Conservation (phyloP, 2,329 filamentous ascomycete species). For the Pyricularia sp. region DNA sequence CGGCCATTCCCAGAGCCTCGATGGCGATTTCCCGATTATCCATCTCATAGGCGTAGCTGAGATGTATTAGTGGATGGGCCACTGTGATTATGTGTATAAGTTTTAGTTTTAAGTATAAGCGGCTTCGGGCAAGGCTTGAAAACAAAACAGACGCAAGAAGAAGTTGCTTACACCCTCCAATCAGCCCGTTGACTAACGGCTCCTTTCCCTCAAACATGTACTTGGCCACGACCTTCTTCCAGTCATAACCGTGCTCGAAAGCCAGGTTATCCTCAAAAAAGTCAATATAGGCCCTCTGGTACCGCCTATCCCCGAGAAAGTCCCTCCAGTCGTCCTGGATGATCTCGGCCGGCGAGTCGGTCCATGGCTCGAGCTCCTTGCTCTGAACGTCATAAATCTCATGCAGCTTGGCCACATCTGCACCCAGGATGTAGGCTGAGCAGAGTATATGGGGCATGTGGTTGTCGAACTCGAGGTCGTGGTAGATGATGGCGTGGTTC, state of each 20-base stretch:
- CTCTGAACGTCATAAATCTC: constrained; percentile 68
- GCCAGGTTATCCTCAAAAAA: constrained; percentile 92
- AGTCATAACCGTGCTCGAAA: constrained; percentile 59
- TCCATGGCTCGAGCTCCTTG: constrained; percentile 64
- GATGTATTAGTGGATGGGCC: constrained; percentile 83
- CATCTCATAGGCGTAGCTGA: constrained; percentile 88
- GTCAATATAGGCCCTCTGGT: constrained; percentile 83
- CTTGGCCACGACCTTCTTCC: constrained; percentile 62
- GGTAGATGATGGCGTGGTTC: constrained; percentile 74
- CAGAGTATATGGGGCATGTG: constrained; percentile 71
- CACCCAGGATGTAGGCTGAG: constrained; percentile 78
- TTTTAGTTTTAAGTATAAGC: background rate
- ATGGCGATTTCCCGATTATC: constrained; percentile 75
- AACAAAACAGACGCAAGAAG: background rate
- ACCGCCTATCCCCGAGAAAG: constrained; percentile 63
- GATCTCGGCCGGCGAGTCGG: constrained; percentile 73
- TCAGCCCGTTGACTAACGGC: constrained; percentile 69
- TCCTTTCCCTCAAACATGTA: constrained; percentile 63
- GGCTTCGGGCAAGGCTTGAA: no score
- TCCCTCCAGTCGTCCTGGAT: constrained; percentile 75
- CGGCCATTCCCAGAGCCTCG: constrained; percentile 65
- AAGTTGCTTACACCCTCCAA: constrained; percentile 55
- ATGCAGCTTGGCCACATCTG: constrained; percentile 57
- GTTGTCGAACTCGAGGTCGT: constrained; percentile 65
- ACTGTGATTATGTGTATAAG: constrained; percentile 34